Evolutionary conservation across 176 grass and related monocot species (phyloP), one percentile per base, ranked within the genome.

Genomic region (Triticum timopheevii): DNA sequence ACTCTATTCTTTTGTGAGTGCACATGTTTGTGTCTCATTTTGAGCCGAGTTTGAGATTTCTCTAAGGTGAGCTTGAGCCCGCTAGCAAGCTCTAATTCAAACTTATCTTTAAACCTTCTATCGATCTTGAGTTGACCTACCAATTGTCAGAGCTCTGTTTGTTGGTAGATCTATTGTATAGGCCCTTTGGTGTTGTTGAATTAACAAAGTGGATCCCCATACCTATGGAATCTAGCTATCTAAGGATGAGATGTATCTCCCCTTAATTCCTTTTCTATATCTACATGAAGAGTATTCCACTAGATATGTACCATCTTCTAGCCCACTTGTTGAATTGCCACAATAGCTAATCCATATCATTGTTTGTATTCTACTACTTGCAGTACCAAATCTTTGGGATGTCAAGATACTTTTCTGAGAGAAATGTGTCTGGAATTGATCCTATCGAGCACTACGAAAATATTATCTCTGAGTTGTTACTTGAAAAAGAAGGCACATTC

Each of bases 391-490:
- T 15, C 17, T 45, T 79, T 61, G 2, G 65, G 16, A 34, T 84
- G 80, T 28, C 75, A 61, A 65, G 15, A 33, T 20, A 70, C 20
- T 73, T 28, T 73, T 28, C 4, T 0, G 4, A 79, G 81, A 56
- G 27, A 69, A 79, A 79, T 54, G 22, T 30, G 31, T 73, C 34
- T 35, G 33, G 20, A 64, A 8, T 36, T 61, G 72, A 84, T 39
- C 65, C 7, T 71, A 22, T 73, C 20, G 75, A 69, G 10, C 36
- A 79, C 27, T 88, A 52, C 65, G 84, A 79, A 40, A 17, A 63
- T 65, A 20, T 79, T 49, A 31, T 88, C 8, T 77, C 13, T 8
- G 68, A 84, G 8, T 77, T 77, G 39, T 16, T 88, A 36, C 61
- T 30, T 0, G 5, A 3, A 33, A 71, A 73, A 28, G 39, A 63